Evolutionary conservation across 2,329 filamentous ascomycete genomes (phyloP).

Genomic region (Aspergillus flavus): DNA sequence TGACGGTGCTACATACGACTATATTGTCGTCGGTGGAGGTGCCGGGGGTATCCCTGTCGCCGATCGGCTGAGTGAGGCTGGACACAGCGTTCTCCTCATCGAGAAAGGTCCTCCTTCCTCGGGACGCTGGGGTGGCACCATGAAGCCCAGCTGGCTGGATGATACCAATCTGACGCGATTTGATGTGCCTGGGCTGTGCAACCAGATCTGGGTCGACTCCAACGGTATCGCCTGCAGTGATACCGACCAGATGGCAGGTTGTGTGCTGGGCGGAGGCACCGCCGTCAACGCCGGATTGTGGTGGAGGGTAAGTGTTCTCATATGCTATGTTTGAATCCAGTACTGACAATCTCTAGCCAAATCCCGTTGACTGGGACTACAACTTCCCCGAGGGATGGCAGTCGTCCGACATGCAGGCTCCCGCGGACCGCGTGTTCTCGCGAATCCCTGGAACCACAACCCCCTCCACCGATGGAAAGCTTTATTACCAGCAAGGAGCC

Average conservation of each 20-base stretch:
- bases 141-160: conserved; percentile 61
- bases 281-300: conserved; percentile 12
- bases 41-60: conserved; percentile 57
- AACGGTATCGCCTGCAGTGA: conserved; percentile 59
- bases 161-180: conserved; percentile 68
- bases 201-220: conserved; percentile 68
- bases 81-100: conserved; percentile 66
- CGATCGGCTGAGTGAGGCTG: conserved; percentile 65
- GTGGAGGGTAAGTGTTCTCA: conserved; percentile 6
- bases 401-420: conserved; percentile 8
- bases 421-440: conserved; percentile 9
- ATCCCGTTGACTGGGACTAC: conserved; percentile 11
- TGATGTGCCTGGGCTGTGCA: conserved; percentile 71
- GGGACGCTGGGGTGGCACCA: conserved; percentile 63
- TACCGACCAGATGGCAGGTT: conserved; percentile 73
- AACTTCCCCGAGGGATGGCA: conserved; percentile 13
- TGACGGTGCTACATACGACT: conserved; percentile 32
- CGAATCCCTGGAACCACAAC: conserved; percentile 11
- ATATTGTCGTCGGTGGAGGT: conserved; percentile 51
- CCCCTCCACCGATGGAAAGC: conserved; percentile 8
- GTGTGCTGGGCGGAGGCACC: conserved; percentile 63
- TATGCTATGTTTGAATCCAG: background rate
- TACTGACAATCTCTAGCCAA: conserved; percentile 3
- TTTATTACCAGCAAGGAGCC: conserved; percentile 11
- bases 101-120: conserved; percentile 65